Conservation (phyloP, 139 green algal genomes). For the Trebouxia sp. region DNA sequence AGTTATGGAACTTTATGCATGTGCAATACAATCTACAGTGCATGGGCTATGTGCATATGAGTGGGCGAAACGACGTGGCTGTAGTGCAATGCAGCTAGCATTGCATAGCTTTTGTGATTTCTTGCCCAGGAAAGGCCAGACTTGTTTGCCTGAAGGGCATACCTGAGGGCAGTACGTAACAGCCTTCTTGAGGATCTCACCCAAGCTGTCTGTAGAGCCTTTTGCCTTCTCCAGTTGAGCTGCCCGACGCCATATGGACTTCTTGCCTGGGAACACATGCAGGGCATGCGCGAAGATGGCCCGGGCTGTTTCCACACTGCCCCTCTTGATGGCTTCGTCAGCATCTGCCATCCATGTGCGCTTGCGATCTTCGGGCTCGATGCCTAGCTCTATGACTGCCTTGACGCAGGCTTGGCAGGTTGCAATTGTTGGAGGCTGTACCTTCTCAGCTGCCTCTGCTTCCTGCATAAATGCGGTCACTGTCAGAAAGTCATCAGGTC, state of each 20-base stretch:
- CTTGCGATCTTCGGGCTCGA: constrained; percentile 91
- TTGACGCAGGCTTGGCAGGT: constrained; percentile 85
- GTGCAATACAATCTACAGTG: no score
- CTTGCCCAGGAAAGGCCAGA: no score
- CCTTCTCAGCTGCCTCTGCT: constrained; percentile 79
- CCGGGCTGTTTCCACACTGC: constrained; percentile 84
- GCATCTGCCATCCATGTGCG: constrained; percentile 92
- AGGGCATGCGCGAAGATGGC: constrained; percentile 83
- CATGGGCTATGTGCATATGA: no score
- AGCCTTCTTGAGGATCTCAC: constrained; percentile 80
- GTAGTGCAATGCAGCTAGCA: no score
- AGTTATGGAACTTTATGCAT: no score
- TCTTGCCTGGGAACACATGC: constrained; percentile 76
- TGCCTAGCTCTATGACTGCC: constrained; percentile 70
- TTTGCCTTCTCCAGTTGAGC: constrained; percentile 92
- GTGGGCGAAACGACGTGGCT: no score
- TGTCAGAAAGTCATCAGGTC: no score
- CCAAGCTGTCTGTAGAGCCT: constrained; percentile 73
- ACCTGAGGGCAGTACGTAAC: constrained; percentile 87
- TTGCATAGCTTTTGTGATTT: no score
- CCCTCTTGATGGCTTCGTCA: constrained; percentile 54
- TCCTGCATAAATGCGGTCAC: constrained; percentile 59
- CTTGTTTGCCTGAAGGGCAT: no score
- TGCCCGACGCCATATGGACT: constrained; percentile 82
- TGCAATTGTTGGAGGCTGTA: constrained; percentile 57